Conservation (phyloP, 2,329 filamentous ascomycete species). For the Calonectria pseudoturangicola region DNA sequence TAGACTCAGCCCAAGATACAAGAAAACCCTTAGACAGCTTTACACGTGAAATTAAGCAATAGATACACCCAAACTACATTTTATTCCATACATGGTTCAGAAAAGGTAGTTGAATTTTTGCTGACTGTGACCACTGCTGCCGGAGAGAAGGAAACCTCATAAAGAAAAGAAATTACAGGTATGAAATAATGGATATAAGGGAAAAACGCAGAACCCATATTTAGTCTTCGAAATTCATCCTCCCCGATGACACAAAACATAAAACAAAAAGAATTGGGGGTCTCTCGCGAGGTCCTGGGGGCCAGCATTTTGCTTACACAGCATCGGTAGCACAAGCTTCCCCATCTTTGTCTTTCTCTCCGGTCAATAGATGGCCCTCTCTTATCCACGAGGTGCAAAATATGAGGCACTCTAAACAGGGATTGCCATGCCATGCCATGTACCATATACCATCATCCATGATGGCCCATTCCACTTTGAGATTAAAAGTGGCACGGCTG, state of each 20-base stretch:
- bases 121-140: constrained; percentile 54
- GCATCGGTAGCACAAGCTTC: constrained; percentile 43
- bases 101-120: constrained; percentile 52
- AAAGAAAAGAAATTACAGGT: constrained; percentile 55
- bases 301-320: constrained; percentile 45
- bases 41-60: constrained; percentile 20
- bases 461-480: constrained; percentile 47
- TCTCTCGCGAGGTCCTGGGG: constrained; percentile 54
- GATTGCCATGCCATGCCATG: constrained; percentile 51
- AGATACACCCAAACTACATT: not conserved
- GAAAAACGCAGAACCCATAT: constrained; percentile 53
- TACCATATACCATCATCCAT: constrained; percentile 53
- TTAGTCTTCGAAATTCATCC: constrained; percentile 55
- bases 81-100: constrained; percentile 35
- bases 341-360: constrained; percentile 49
- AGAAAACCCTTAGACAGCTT: not conserved
- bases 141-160: constrained; percentile 54
- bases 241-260: constrained; percentile 50
- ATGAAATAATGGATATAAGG: constrained; percentile 56
- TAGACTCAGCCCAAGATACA: not conserved
- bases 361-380: constrained; percentile 48
- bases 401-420: constrained; percentile 48
- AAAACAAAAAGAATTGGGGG: constrained; percentile 48
- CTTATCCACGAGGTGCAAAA: constrained; percentile 54
- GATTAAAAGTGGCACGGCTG: constrained; percentile 43